phyloP scores from a whole-genome alignment of 1,284 basidiomycete genomes.

The Ustilago curta region DNA sequence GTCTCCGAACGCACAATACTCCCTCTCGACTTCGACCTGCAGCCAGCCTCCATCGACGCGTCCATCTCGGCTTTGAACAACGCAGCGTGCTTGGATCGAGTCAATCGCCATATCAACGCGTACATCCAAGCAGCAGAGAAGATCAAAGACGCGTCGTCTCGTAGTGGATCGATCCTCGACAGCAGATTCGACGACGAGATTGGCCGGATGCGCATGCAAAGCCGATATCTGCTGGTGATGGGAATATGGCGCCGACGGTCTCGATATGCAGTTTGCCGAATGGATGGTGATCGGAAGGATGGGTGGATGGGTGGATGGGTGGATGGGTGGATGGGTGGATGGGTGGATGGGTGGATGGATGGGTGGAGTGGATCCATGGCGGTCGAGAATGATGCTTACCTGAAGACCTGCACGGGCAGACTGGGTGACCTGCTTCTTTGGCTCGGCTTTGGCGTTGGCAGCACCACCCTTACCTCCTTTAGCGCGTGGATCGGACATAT shows the following conservation, averaged over 20 bases:
- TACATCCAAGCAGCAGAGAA: not conserved
- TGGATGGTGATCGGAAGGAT: no score
- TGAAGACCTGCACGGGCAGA: constrained; percentile 62
- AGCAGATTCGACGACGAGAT: no score
- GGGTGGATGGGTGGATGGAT: constrained; percentile 4
- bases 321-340: not conserved
- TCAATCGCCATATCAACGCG: not conserved
- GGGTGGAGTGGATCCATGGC: not conserved
- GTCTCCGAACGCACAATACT: not conserved
- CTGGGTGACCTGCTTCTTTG: constrained; percentile 58
- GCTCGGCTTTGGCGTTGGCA: constrained; percentile 50
- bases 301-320: not conserved
- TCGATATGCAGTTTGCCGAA: no score
- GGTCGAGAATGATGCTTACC: constrained; percentile 47
- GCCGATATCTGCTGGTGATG: not conserved
- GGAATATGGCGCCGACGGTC: not conserved
- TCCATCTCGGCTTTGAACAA: not conserved
- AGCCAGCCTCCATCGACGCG: not conserved
- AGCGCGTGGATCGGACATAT: constrained; percentile 56
- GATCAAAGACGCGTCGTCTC: constrained; percentile 3
- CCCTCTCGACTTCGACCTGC: not conserved
- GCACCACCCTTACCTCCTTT: constrained; percentile 57
- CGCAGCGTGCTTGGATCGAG: not conserved
- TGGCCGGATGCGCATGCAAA: not conserved
- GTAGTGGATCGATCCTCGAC: not conserved